Conservation (phyloP, 345 rosid species). For the Rhodamnia rubescens region DNA sequence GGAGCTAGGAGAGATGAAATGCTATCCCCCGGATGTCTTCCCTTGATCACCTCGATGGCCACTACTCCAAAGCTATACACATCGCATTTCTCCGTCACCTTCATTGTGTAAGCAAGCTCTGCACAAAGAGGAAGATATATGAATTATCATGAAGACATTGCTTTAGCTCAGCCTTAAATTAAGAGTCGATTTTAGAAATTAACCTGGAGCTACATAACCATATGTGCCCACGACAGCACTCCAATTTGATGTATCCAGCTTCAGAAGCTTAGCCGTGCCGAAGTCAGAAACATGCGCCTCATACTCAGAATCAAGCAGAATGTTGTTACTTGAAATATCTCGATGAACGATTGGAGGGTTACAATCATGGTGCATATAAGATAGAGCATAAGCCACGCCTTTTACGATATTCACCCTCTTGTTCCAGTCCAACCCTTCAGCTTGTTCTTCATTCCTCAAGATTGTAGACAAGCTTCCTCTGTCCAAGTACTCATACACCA, state of each 20-base stretch:
- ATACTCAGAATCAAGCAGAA: conserved; percentile 5
- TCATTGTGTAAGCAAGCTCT: conserved; percentile 16
- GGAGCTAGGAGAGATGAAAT: neutral
- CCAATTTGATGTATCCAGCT: conserved; percentile 8
- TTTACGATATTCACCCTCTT: conserved; percentile 3
- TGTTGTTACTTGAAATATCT: conserved; percentile 17
- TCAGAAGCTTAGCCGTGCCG: conserved; percentile 10
- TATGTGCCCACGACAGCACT: conserved; percentile 5
- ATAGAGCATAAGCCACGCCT: conserved; percentile 14
- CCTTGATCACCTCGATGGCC: conserved; percentile 6
- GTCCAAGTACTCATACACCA: conserved; percentile 3
- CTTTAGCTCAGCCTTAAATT: neutral
- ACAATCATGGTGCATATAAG: conserved; percentile 16
- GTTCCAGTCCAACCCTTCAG: conserved; percentile 1
- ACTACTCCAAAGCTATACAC: conserved; percentile 14
- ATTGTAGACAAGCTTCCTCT: conserved; percentile 2
- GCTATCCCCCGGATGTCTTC: conserved; percentile 7
- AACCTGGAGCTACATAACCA: conserved; percentile 15
- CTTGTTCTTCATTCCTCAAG: neutral
- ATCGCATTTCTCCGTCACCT: conserved; percentile 4
- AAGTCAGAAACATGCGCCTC: conserved; percentile 16
- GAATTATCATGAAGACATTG: neutral
- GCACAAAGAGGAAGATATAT: neutral
- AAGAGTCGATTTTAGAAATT: neutral
- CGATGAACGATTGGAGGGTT: conserved; percentile 7